These are phyloP conservation scores for Exophiala calicioides DNA, from an alignment of 2,329 filamentous ascomycete species.

Conservation along the genomic window DNA sequence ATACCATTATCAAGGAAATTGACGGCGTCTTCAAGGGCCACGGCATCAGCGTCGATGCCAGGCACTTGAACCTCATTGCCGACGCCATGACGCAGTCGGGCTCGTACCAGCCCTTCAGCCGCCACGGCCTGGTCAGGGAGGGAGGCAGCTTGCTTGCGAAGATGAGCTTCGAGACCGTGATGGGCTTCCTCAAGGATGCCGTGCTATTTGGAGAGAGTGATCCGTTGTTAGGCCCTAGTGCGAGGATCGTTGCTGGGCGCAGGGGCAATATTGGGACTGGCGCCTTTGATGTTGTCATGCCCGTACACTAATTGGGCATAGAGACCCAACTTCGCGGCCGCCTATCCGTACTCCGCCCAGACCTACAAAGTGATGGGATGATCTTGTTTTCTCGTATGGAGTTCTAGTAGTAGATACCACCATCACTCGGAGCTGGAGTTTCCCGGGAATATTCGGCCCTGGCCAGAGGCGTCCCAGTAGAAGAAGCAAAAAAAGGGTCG, in stretches of 20 bases:
- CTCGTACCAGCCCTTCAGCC: conserved; percentile 86
- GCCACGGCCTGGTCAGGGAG: conserved; percentile 75
- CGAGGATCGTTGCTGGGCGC: conserved; percentile 82
- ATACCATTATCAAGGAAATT: conserved; percentile 83
- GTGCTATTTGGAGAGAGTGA: conserved; percentile 89
- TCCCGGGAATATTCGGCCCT: too few species aligned
- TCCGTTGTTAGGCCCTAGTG: conserved; percentile 79
- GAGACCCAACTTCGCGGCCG: too few species aligned
- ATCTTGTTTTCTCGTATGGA: too few species aligned
- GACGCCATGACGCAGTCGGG: conserved; percentile 97
- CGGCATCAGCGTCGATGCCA: conserved; percentile 86
- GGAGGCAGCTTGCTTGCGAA: conserved; percentile 92
- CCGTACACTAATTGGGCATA: conserved; percentile 21
- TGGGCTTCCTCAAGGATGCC: conserved; percentile 89
- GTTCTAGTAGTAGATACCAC: too few species aligned
- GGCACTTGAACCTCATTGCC: conserved; percentile 92
- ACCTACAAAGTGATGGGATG: too few species aligned
- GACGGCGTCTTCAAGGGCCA: conserved; percentile 82
- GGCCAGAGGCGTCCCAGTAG: too few species aligned
- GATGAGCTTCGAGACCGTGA: conserved; percentile 98
- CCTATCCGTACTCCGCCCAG: too few species aligned
- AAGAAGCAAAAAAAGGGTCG: too few species aligned
- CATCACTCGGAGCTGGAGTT: too few species aligned
- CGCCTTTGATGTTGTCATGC: conserved; percentile 76
- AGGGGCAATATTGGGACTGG: conserved; percentile 85